Evolutionary conservation across 441 rosid genomes (phyloP).

Genomic region (Syzygium malaccense): DNA sequence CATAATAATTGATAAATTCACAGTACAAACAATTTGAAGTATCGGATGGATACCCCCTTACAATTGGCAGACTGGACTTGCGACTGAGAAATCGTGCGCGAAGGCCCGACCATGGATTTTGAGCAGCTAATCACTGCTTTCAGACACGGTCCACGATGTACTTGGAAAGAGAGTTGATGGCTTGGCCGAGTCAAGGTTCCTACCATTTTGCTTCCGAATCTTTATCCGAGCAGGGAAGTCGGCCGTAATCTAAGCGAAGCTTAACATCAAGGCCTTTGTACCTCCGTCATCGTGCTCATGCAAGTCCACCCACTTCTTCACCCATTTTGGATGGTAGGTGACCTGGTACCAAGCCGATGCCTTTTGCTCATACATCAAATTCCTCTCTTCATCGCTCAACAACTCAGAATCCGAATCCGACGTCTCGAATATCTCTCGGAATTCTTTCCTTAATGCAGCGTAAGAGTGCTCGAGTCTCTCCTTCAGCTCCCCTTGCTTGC

Average conservation of each 20-base stretch:
- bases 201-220: conserved; percentile 25
- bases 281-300: conserved; percentile 26
- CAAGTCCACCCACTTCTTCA: conserved; percentile 40
- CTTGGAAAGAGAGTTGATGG: conserved; percentile 51
- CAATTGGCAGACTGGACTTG: conserved; percentile 78
- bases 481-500: conserved; percentile 66
- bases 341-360: conserved; percentile 95
- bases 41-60: background rate
- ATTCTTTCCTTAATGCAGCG: conserved; percentile 54
- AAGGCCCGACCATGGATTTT: background rate
- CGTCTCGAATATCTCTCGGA: conserved; percentile 48
- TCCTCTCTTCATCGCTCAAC: conserved; percentile 56
- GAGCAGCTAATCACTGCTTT: conserved; percentile 6
- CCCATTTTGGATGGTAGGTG: conserved; percentile 73
- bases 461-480: conserved; percentile 74
- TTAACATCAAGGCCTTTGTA: conserved; percentile 33
- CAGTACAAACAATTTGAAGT: background rate
- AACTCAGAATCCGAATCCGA: conserved; percentile 29
- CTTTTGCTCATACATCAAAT: conserved; percentile 47
- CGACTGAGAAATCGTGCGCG: conserved; percentile 11
- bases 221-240: conserved; percentile 85
- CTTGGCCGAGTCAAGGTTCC: conserved; percentile 30
- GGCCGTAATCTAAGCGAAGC: conserved; percentile 85
- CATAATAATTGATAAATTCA: background rate
- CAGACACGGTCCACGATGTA: conserved; percentile 59